Percentiles rank a stretch among this genome's conserved stretches.
Evolutionary conservation across 768 basidiomycete species (phyloP).

Genomic region (Obba rivulosa): DNA sequence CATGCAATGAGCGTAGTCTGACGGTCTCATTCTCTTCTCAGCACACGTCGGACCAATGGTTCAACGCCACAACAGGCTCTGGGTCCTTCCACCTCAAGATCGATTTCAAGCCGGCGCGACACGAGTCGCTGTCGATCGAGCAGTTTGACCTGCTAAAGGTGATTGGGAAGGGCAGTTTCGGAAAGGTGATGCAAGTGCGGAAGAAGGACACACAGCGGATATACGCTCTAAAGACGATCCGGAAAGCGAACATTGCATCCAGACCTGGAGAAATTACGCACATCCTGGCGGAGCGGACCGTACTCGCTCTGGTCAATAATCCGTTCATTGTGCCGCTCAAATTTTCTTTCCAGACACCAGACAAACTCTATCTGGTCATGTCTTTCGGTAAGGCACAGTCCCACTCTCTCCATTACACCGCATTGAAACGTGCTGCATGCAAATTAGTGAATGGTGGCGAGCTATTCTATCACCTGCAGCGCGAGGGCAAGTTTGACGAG

Average conservation of each 20-base stretch:
- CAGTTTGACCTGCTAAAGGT: slow-evolving; percentile 96
- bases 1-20: not conserved
- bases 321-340: slow-evolving; percentile 99
- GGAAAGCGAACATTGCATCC: slow-evolving; percentile 96
- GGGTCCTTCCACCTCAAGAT: slow-evolving; percentile 96
- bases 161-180: slow-evolving; percentile 96
- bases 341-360: slow-evolving; percentile 97
- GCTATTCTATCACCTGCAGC: slow-evolving; percentile 94
- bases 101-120: slow-evolving; percentile 83
- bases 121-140: slow-evolving; percentile 88
- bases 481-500: slow-evolving; percentile 95
- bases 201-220: slow-evolving; percentile 98
- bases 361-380: slow-evolving; percentile 96
- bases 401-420: not conserved
- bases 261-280: slow-evolving; percentile 97
- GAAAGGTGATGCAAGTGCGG: slow-evolving; percentile 99
- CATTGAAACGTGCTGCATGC: not conserved
- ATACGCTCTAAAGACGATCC: slow-evolving; percentile 97
- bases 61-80: slow-evolving; percentile 71
- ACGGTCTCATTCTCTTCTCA: no score
- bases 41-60: slow-evolving; percentile 91
- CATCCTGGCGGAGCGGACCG: slow-evolving; percentile 94
- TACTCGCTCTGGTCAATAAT: slow-evolving; percentile 94
- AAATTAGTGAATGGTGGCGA: slow-evolving; percentile 89
- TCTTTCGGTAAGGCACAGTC: slow-evolving; percentile 68